phyloP scores from a whole-genome alignment of 2,329 filamentous ascomycete genomes.

The Ascosphaera apis region DNA sequence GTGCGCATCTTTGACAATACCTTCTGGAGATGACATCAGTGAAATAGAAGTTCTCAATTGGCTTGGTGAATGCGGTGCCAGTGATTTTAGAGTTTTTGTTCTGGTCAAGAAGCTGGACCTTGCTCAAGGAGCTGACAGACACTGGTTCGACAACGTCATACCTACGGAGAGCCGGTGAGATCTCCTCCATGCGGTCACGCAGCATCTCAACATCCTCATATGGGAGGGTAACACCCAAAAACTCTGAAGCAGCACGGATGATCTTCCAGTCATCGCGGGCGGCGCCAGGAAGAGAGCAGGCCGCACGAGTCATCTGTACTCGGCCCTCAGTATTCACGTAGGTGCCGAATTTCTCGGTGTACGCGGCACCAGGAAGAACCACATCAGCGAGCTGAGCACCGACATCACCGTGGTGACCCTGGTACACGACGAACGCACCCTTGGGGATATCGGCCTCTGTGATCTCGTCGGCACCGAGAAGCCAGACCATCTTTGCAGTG shows the following conservation, averaged over 20 bases:
- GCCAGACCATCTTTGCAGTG: constrained; percentile 86
- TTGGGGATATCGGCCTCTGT: constrained; percentile 69
- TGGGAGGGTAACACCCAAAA: constrained; percentile 62
- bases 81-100: constrained; percentile 69
- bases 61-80: constrained; percentile 54
- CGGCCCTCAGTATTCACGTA: constrained; percentile 97
- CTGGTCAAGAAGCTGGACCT: constrained; percentile 84
- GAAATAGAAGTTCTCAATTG: constrained; percentile 94
- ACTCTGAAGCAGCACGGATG: constrained; percentile 76
- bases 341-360: constrained; percentile 89
- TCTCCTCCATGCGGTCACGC: constrained; percentile 82
- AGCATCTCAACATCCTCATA: constrained; percentile 84
- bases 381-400: constrained; percentile 86
- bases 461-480: constrained; percentile 87
- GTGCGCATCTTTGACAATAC: constrained; percentile 23
- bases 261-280: constrained; percentile 98
- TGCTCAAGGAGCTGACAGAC: constrained; percentile 52
- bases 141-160: constrained; percentile 83
- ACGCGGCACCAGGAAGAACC: constrained; percentile 78
- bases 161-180: constrained; percentile 67
- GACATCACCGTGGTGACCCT: constrained; percentile 89
- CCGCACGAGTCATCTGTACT: constrained; percentile 78
- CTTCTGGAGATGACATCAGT: constrained; percentile 93
- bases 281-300: constrained; percentile 70
- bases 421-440: constrained; percentile 90